Base-by-base conservation (phyloP, 176 grass and related monocot genomes). In the Tillandsia leiboldiana region DNA sequence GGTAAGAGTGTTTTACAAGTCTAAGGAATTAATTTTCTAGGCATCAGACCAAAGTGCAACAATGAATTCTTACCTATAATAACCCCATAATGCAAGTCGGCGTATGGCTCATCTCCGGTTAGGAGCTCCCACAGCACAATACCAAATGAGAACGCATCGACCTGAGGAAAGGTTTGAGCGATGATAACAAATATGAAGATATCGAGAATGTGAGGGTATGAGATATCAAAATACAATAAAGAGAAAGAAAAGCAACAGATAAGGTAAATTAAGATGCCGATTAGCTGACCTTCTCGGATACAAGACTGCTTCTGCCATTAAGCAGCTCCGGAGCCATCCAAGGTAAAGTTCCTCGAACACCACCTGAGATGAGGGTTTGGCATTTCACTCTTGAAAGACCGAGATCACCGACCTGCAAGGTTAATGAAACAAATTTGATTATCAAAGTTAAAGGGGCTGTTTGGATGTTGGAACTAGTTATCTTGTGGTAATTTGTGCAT, bases 291-390 rank as follows among this genome's bases (percentile, higher is more conserved):
- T 99, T 99, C 75, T 99, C 95, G 28, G 90, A 90, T 56, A 87
- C 86, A 74, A 90, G 83, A 58, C 83, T 99, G 48, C 87, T 89
- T 66, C 90, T 88, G 18, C 95, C 95, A 94, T 90, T 84, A 57
- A 99, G 73, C 79, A 94, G 84, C 49, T 99, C 95, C 3, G 95
- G 95, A 59, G 95, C 95, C 84, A 99, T 99, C 87, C 90, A 99
- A 63, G 95, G 95, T 48, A 99, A 71, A 1, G 95, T 94, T 86
- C 95, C 95, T 52, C 90, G 82, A 54, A 99, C 87, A 15, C 90
- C 95, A 68, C 95, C 95, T 50, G 95, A 99, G 49, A 99, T 94
- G 48, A 99, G 78, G 13, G 95, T 99, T 77, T 99, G 84, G 26
- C 85, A 90, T 66, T 99, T 99, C 0, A 94, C 95, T 84, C 90